These are phyloP conservation scores for Mortierella polycephala DNA, from an alignment of 371 early-diverging fungal genomes.

Conservation along the genomic window DNA sequence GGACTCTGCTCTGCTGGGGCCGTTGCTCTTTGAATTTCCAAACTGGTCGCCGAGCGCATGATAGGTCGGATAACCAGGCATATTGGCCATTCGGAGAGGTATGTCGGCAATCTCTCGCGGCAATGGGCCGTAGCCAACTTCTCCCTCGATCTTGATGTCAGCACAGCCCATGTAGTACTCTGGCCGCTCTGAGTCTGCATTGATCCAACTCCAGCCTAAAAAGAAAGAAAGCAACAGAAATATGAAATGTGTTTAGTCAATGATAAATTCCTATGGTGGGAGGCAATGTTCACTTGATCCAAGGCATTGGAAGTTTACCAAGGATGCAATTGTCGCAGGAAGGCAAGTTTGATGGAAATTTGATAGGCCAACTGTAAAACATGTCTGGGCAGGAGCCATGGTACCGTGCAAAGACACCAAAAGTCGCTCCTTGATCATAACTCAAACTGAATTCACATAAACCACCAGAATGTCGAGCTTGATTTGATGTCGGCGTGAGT, in stretches of 20 bases:
- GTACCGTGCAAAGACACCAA: slow-evolving; percentile 46
- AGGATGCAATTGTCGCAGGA: slow-evolving; percentile 41
- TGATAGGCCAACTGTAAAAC: slow-evolving; percentile 45
- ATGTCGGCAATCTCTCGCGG: slow-evolving; percentile 28
- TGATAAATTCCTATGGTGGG: background rate
- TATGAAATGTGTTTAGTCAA: background rate
- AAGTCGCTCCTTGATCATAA: slow-evolving; percentile 43
- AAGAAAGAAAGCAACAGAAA: slow-evolving; percentile 3
- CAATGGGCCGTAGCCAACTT: background rate
- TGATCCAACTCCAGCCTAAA: slow-evolving; percentile 76
- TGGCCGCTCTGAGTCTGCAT: slow-evolving; percentile 64
- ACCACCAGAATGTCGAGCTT: slow-evolving; percentile 44
- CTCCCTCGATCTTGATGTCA: slow-evolving; percentile 66
- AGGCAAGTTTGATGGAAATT: slow-evolving; percentile 33
- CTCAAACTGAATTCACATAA: slow-evolving; percentile 43
- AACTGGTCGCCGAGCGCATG: slow-evolving; percentile 33
- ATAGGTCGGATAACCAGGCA: slow-evolving; percentile 33
- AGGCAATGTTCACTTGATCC: background rate
- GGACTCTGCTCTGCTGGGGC: slow-evolving; percentile 18
- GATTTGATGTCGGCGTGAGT: slow-evolving; percentile 27
- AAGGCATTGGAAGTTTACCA: slow-evolving; percentile 17
- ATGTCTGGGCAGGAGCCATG: slow-evolving; percentile 44
- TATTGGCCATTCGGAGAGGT: slow-evolving; percentile 30
- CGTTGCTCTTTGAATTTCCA: slow-evolving; percentile 39
- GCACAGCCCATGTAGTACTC: slow-evolving; percentile 81